These are phyloP conservation scores for Trichoderma orchidacearum DNA, from an alignment of 495 filamentous ascomycete genomes.

Conservation along the genomic window DNA sequence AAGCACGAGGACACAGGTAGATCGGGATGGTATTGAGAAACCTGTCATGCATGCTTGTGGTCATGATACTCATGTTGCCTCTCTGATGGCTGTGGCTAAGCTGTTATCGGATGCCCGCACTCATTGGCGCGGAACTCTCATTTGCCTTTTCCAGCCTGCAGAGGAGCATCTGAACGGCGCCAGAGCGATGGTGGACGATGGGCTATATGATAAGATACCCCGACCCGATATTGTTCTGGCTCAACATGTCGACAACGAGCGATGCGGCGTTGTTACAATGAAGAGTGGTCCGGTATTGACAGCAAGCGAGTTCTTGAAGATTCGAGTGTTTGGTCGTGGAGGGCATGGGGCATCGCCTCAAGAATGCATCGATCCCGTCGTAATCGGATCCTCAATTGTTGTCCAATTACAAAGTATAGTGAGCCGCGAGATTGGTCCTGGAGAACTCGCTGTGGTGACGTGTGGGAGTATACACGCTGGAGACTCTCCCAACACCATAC, in stretches of 20 bases:
- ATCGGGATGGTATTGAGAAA: conserved; percentile 27
- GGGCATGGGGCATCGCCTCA: too few relatives aligned
- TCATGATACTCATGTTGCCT: conserved; percentile 48
- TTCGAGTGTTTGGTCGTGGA: too few relatives aligned
- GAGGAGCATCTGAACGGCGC: conserved; percentile 45
- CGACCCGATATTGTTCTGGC: background rate
- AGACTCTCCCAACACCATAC: too few relatives aligned
- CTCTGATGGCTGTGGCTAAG: conserved; percentile 35
- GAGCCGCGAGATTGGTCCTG: too few relatives aligned
- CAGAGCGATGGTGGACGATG: conserved; percentile 47
- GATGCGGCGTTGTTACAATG: background rate
- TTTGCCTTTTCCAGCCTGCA: conserved; percentile 47
- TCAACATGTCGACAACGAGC: background rate
- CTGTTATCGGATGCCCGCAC: conserved; percentile 24
- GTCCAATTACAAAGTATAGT: too few relatives aligned
- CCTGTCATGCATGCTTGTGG: conserved; percentile 58
- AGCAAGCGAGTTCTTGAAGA: too few relatives aligned
- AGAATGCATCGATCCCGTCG: too few relatives aligned
- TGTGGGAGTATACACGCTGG: too few relatives aligned
- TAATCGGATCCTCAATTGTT: too few relatives aligned
- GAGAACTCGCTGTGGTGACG: too few relatives aligned
- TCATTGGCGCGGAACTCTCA: conserved; percentile 41
- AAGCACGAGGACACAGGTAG: conserved; percentile 24
- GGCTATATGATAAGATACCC: conserved; percentile 31
- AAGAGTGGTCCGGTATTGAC: background rate